These are phyloP conservation scores for Rutidosis leptorrhynchoides DNA, from an alignment of 129 eudicot genomes.

Conservation along the genomic window DNA sequence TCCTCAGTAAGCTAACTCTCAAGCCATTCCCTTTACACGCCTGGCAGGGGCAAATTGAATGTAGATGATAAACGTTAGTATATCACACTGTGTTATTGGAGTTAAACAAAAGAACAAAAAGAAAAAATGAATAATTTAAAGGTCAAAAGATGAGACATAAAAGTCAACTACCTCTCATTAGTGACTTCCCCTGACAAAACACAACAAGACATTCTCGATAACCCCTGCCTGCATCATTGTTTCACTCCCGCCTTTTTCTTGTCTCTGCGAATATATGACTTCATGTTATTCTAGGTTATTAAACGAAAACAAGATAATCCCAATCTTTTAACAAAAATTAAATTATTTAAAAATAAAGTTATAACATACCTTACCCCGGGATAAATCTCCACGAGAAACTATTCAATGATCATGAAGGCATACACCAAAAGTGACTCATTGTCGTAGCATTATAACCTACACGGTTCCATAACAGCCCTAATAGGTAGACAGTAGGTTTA, in stretches of 20 bases:
- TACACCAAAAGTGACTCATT: conserved; percentile 6
- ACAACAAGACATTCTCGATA: background rate
- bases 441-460: conserved; percentile 14
- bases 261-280: background rate
- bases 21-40: background rate
- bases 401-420: background rate
- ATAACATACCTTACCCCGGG: background rate
- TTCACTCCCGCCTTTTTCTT: background rate
- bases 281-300: background rate
- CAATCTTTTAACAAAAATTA: background rate
- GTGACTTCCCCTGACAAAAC: conserved; percentile 8
- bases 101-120: background rate
- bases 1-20: background rate
- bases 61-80: background rate
- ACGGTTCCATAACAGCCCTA: conserved; percentile 15
- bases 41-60: background rate
- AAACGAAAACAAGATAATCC: background rate
- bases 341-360: conserved; percentile 6
- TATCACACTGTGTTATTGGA: background rate
- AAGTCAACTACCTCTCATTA: conserved; percentile 11
- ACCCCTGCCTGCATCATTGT: background rate
- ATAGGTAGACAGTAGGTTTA: background rate
- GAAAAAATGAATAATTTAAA: background rate
- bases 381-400: background rate
- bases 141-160: conserved; percentile 6